A percentile compares a stretch with the other conserved stretches of the same genome.
phyloP scores from a whole-genome alignment of 441 rosid species.

The Aquilaria agallochum region DNA sequence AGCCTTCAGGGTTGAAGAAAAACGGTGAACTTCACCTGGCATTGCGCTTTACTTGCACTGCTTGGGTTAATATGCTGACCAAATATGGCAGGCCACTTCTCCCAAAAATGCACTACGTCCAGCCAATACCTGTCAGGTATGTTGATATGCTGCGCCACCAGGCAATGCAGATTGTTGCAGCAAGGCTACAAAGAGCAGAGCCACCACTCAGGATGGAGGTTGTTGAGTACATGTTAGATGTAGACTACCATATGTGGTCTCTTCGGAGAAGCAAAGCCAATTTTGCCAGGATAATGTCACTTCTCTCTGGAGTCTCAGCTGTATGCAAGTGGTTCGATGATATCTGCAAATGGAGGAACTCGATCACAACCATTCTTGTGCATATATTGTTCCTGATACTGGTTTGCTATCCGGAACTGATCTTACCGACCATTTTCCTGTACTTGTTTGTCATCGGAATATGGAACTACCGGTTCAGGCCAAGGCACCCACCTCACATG shows the following conservation, averaged over 20 bases:
- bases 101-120: slow-evolving; percentile 69
- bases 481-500: slow-evolving; percentile 63
- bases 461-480: slow-evolving; percentile 64
- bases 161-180: slow-evolving; percentile 65
- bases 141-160: slow-evolving; percentile 56
- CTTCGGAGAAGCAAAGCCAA: slow-evolving; percentile 72
- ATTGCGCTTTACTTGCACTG: slow-evolving; percentile 56
- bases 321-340: slow-evolving; percentile 54
- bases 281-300: slow-evolving; percentile 50
- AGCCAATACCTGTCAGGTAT: slow-evolving; percentile 47
- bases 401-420: slow-evolving; percentile 60
- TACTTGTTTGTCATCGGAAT: slow-evolving; percentile 65
- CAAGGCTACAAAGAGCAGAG: slow-evolving; percentile 53
- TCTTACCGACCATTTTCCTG: slow-evolving; percentile 63
- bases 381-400: slow-evolving; percentile 59
- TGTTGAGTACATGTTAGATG: slow-evolving; percentile 70
- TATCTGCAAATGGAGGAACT: slow-evolving; percentile 63
- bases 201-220: slow-evolving; percentile 61
- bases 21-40: slow-evolving; percentile 67
- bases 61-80: slow-evolving; percentile 60
- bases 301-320: slow-evolving; percentile 41
- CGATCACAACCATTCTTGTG: slow-evolving; percentile 52
- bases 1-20: slow-evolving; percentile 47
- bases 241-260: slow-evolving; percentile 66
- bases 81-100: slow-evolving; percentile 61